These are phyloP conservation scores for Pichiaceae sp. DNA, from an alignment of 1,139 yeast species.

Conservation along the genomic window DNA sequence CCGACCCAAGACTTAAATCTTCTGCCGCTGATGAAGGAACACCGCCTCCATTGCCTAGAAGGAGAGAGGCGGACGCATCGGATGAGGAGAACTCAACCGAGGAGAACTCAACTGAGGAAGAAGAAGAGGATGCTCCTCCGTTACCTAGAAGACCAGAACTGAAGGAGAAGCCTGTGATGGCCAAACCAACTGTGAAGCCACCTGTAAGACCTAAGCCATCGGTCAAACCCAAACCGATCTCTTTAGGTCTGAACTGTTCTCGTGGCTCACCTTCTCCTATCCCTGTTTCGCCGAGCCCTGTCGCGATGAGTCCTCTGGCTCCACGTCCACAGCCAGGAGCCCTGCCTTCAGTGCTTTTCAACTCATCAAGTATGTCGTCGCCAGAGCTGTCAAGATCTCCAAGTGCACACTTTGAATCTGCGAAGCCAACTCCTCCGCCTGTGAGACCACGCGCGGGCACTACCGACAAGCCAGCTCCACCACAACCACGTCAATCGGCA, in stretches of 20 bases:
- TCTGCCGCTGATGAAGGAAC: neutral
- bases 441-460: conserved; percentile 10
- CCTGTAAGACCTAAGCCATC: too few species aligned
- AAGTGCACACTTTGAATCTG: too few species aligned
- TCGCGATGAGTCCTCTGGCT: too few species aligned
- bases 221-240: too few species aligned
- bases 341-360: too few species aligned
- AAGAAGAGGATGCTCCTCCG: conserved; percentile 6
- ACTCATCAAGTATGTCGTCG: neutral
- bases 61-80: neutral
- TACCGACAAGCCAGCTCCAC: conserved; percentile 17
- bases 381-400: neutral
- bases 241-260: too few species aligned
- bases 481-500: conserved; percentile 8
- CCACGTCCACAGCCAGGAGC: too few species aligned
- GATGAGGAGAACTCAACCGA: neutral
- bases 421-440: conserved; percentile 15
- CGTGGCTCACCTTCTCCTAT: too few species aligned
- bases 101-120: neutral
- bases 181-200: too few species aligned
- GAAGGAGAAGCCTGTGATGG: too few species aligned
- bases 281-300: too few species aligned
- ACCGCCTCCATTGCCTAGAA: conserved; percentile 1
- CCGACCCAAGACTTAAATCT: neutral
- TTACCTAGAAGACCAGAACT: too few species aligned